These are phyloP conservation scores for Tephrocybe sp. DNA, from an alignment of 768 basidiomycete species.

Conservation along the genomic window DNA sequence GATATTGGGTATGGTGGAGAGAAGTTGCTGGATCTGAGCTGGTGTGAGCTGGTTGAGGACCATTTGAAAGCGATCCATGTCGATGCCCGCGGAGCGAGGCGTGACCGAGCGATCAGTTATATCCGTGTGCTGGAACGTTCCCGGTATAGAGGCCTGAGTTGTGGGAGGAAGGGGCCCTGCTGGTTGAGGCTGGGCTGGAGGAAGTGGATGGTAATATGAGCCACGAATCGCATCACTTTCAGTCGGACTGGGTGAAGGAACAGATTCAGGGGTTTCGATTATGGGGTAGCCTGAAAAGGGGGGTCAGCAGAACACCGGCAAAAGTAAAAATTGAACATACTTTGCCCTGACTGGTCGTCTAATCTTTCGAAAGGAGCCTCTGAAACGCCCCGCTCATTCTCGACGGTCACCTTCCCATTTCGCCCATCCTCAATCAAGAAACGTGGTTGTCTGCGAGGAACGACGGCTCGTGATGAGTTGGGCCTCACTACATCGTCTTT, in stretches of 20 bases:
- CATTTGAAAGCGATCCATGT: conserved; percentile 42
- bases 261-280: conserved; percentile 45
- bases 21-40: conserved; percentile 56
- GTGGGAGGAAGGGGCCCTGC: conserved; percentile 1
- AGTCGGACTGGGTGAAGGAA: conserved; percentile 32
- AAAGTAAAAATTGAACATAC: conserved; percentile 19
- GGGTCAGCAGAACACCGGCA: conserved; percentile 6
- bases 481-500: conserved; percentile 30
- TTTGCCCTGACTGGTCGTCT: background rate
- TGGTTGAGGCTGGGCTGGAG: conserved; percentile 2
- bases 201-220: conserved; percentile 1
- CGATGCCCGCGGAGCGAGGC: conserved; percentile 18
- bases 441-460: conserved; percentile 50
- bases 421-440: conserved; percentile 66
- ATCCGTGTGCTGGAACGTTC: background rate
- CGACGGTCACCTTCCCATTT: conserved; percentile 37
- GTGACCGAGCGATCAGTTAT: conserved; percentile 24
- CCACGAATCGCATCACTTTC: conserved; percentile 8
- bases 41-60: conserved; percentile 56
- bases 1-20: conserved; percentile 42
- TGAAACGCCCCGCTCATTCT: conserved; percentile 38
- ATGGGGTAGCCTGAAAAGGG: conserved; percentile 41
- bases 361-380: conserved; percentile 1
- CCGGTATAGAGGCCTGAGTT: conserved; percentile 5
- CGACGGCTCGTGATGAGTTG: conserved; percentile 38